phyloP scores from a whole-genome alignment of 2,329 filamentous ascomycete species.

The Huntiella omanensis region DNA sequence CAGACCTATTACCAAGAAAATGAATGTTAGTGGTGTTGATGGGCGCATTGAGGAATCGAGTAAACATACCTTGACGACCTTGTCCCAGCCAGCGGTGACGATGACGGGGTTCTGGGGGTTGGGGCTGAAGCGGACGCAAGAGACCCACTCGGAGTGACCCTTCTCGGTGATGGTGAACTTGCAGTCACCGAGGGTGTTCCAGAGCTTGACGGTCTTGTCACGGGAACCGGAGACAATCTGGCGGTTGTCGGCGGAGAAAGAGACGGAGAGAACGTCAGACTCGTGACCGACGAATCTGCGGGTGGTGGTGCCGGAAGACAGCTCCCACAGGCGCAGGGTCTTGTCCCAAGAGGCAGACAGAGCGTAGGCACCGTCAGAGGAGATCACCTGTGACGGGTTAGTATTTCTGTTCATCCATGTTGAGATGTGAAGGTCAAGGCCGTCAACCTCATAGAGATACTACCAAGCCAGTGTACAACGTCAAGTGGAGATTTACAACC shows the following conservation, averaged over 20 bases:
- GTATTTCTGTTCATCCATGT: constrained; percentile 5
- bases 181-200: constrained; percentile 99
- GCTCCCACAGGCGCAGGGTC: constrained; percentile 98
- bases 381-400: constrained; percentile 59
- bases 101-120: constrained; percentile 99
- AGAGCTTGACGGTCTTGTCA: constrained; percentile 98
- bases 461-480: too few species aligned
- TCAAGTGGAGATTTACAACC: too few species aligned
- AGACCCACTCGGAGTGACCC: constrained; percentile 99
- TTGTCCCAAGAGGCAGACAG: constrained; percentile 99
- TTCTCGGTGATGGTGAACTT: constrained; percentile 99
- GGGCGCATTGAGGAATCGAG: neutral
- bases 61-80: constrained; percentile 91
- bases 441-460: too few species aligned
- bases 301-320: constrained; percentile 90
- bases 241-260: constrained; percentile 99
- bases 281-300: constrained; percentile 97
- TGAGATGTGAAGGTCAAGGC: neutral
- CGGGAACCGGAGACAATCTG: constrained; percentile 98
- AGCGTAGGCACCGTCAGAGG: constrained; percentile 96
- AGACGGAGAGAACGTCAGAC: constrained; percentile 98
- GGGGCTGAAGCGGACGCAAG: constrained; percentile 97
- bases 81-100: constrained; percentile 97
- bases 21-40: neutral
- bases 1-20: constrained; percentile 51